These are phyloP conservation scores for Iris macrosiphon DNA, from an alignment of 106 monocot genomes.

Conservation along the genomic window DNA sequence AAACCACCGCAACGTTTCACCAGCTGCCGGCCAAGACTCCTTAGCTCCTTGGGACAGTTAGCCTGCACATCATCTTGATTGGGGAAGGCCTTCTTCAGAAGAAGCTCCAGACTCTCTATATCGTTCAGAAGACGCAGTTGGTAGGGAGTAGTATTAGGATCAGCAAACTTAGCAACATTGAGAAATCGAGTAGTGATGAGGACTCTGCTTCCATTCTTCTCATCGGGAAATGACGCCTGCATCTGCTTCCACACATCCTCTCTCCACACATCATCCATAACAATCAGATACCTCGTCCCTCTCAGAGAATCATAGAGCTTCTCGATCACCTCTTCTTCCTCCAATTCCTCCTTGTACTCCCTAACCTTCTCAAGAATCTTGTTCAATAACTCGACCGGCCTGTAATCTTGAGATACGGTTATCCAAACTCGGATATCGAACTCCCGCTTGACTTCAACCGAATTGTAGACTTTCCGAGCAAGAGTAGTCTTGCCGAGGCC, in stretches of 20 bases:
- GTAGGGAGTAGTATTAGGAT: background rate
- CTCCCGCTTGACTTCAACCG: background rate
- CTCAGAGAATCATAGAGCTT: constrained; percentile 7
- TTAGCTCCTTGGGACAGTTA: background rate
- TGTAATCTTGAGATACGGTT: constrained; percentile 16
- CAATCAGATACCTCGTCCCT: constrained; percentile 18
- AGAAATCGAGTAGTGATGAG: background rate
- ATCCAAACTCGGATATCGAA: constrained; percentile 22
- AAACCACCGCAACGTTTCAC: background rate
- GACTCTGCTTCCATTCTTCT: constrained; percentile 16
- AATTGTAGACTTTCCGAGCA: constrained; percentile 21
- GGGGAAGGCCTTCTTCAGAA: background rate
- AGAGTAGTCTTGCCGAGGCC: constrained; percentile 44
- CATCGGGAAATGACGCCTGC: constrained; percentile 7
- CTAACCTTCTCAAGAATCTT: constrained; percentile 8
- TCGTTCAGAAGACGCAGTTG: background rate
- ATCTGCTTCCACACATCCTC: constrained; percentile 14
- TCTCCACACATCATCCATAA: constrained; percentile 25
- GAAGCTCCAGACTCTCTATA: background rate
- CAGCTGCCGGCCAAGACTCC: background rate
- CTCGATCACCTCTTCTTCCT: constrained; percentile 5
- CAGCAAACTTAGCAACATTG: too few relatives aligned
- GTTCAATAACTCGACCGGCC: constrained; percentile 8
- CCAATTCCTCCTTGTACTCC: constrained; percentile 1
- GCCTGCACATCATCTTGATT: background rate